These are phyloP conservation scores for Ulota crispa DNA, from an alignment of 225 moss, liverwort and hornwort genomes.

Conservation along the genomic window DNA sequence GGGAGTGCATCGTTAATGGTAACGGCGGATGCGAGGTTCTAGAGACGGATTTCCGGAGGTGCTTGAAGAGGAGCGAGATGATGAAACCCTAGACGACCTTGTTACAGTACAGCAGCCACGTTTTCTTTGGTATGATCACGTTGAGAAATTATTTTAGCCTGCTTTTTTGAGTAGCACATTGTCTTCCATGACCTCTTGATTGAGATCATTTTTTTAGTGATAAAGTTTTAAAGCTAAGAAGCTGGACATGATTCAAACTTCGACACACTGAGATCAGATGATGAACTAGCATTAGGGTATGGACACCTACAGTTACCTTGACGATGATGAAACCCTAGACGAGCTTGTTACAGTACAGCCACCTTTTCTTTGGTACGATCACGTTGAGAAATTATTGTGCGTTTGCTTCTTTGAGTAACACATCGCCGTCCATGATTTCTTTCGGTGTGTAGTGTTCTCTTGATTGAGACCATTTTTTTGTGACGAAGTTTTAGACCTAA, in stretches of 20 bases:
- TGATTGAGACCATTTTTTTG: neutral
- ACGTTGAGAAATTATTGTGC: no score
- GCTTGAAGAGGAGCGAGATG: neutral
- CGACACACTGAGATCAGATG: neutral
- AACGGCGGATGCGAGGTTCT: slow-evolving; percentile 48
- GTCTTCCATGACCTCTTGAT: neutral
- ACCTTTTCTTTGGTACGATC: no score
- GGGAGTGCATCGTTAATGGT: slow-evolving; percentile 53
- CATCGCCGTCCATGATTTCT: no score
- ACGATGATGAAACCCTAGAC: no score
- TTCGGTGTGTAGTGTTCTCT: no score
- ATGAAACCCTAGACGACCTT: neutral
- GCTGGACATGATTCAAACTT: neutral
- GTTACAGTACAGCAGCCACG: no score
- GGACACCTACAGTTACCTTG: no score
- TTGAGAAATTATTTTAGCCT: neutral
- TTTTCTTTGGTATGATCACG: neutral
- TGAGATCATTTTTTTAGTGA: neutral
- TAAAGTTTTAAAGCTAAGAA: neutral
- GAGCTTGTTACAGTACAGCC: no score
- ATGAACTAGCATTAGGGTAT: neutral
- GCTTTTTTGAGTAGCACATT: neutral
- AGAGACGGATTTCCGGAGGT: slow-evolving; percentile 28
- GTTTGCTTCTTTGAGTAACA: no score
- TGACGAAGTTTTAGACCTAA: no score